A percentile compares a stretch with the other conserved stretches of the same genome.
Evolutionary conservation across 176 grass and related monocot genomes (phyloP).

Genomic region (Ensete glaucum): DNA sequence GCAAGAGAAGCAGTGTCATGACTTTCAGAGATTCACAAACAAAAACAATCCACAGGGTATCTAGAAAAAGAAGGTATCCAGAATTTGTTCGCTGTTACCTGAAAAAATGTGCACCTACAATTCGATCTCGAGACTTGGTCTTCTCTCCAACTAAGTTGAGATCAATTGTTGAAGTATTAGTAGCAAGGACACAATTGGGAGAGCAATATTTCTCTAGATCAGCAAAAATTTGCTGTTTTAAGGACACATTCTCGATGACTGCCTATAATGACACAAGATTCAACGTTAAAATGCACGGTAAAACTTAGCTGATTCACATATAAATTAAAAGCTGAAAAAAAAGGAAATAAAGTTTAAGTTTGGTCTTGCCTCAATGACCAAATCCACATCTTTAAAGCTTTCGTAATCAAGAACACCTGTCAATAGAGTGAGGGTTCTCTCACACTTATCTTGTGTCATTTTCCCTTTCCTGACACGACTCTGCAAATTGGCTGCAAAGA

Average conservation of each 20-base stretch:
- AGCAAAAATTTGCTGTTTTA: constrained; percentile 94
- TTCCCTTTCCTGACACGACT: constrained; percentile 85
- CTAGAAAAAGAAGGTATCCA: not conserved
- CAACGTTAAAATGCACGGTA: constrained; percentile 8
- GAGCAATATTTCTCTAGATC: constrained; percentile 87
- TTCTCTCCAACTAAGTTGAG: constrained; percentile 88
- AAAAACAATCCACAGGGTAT: constrained; percentile 16
- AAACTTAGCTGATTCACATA: not conserved
- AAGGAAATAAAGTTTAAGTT: not conserved
- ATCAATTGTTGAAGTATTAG: constrained; percentile 99
- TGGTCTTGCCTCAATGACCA: constrained; percentile 13
- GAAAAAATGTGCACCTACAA: constrained; percentile 93
- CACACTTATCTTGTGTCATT: constrained; percentile 10
- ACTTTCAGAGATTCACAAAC: constrained; percentile 23
- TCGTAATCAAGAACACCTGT: constrained; percentile 19
- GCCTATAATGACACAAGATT: constrained; percentile 37
- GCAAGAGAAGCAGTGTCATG: not conserved
- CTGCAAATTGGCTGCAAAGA: constrained; percentile 71
- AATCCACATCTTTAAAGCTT: constrained; percentile 14
- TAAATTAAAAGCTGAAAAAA: not conserved
- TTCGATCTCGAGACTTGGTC: constrained; percentile 65
- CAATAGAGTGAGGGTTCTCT: not conserved
- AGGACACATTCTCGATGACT: constrained; percentile 87
- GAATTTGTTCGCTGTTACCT: constrained; percentile 43
- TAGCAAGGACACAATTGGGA: constrained; percentile 72